Evolutionary conservation across 257 asterid genomes (phyloP), one percentile per base, ranked within the genome.

Genomic region (Verbascum thapsus): DNA sequence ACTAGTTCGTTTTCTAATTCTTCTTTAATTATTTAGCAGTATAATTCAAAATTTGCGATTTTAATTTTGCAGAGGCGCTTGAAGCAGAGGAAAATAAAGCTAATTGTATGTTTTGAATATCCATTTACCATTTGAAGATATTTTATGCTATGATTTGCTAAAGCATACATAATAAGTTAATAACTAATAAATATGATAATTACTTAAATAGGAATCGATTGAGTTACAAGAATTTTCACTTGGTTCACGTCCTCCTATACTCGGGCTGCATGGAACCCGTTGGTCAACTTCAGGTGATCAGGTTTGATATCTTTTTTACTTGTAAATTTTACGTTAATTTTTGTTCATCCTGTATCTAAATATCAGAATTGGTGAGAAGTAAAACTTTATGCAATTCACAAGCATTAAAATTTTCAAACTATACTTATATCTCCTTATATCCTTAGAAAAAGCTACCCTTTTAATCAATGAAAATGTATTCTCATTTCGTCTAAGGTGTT

Each of bases 241-340:
- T 56, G 99, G 99, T 67, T 80, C 90, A n/a, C 70, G 74, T 13
- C 91, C 99, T 69, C 99, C 99, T 19, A 13, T 89, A 54, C 61
- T 94, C 32, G 98, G 99, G 69, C 82, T 84, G 72, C 80, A 78
- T 66, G 99, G 99, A 58, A 75, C 89, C 69, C 76, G 87, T 55
- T 94, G 99, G 99, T 74, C 82, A 39, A 78, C 92, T 71, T 82
- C 85, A 72, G 90, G 91, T 70, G 88, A 80, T 69, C 95, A 94
- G 99, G 99, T 94, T 72, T 76, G 90, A 62, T 69, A 70, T 63
- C 48, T 65, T 54, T 39, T 65, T 72, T 38, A 18, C 71, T 55
- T 54, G 23, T 50, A 7, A 49, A 26, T n/a, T n/a, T n/a, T n/a
- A n/a, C n/a, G n/a, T n/a, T n/a, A n/a, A n/a, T n/a, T n/a, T n/a